These are phyloP conservation scores for Furcasterigmium sp. DNA, from an alignment of 2,329 filamentous ascomycete species.

Conservation along the genomic window DNA sequence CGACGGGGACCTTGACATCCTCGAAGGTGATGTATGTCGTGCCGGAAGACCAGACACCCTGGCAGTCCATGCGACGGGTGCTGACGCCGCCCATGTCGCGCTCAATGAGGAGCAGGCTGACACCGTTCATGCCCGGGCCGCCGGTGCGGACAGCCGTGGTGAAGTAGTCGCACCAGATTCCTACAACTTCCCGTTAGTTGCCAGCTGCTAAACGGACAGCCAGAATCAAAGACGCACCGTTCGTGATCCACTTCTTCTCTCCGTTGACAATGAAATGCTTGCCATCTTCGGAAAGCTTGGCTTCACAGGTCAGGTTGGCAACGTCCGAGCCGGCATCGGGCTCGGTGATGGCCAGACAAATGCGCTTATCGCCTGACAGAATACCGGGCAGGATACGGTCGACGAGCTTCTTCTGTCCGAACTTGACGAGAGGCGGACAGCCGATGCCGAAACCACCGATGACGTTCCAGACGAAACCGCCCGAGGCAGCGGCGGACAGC, in stretches of 20 bases:
- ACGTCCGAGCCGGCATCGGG: constrained; percentile 94
- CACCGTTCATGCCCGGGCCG: constrained; percentile 83
- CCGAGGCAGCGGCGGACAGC: constrained; percentile 80
- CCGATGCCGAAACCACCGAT: constrained; percentile 97
- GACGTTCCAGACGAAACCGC: constrained; percentile 94
- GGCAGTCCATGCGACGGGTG: constrained; percentile 96
- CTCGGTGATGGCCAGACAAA: constrained; percentile 96
- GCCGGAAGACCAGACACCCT: constrained; percentile 91
- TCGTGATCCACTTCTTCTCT: constrained; percentile 99
- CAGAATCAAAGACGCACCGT: constrained; percentile 46
- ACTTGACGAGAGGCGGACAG: constrained; percentile 85
- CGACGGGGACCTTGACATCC: constrained; percentile 98
- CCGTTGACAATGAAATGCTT: constrained; percentile 99
- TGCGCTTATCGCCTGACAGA: constrained; percentile 87
- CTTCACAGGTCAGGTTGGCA: constrained; percentile 91
- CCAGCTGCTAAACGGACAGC: neutral
- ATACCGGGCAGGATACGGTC: constrained; percentile 87
- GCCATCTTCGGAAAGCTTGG: constrained; percentile 88
- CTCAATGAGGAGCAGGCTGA: constrained; percentile 89
- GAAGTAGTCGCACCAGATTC: constrained; percentile 92
- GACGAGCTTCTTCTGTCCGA: constrained; percentile 78
- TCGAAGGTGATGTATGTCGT: constrained; percentile 98
- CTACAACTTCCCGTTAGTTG: neutral
- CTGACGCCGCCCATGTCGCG: constrained; percentile 77
- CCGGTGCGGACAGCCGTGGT: constrained; percentile 93